Conservation (phyloP, 352 stramenopile species). For the Phytopythium ostracodes region DNA sequence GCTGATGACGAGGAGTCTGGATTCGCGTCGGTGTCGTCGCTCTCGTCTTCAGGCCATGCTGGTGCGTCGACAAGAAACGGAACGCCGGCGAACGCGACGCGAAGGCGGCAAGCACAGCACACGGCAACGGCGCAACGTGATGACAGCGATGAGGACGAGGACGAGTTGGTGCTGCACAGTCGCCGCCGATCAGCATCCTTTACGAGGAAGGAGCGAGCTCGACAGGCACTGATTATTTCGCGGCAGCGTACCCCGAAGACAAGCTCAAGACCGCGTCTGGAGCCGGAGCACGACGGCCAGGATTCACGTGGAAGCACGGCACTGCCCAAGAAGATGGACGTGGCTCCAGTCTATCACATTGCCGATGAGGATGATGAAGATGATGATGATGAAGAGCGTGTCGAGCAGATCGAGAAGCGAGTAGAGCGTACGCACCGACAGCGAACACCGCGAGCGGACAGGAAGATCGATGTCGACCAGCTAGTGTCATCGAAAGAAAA, state of each 20-base stretch:
- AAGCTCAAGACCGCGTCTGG: neutral
- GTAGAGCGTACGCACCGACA: neutral
- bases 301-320: neutral
- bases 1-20: neutral
- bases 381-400: conserved; percentile 3
- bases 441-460: neutral
- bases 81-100: neutral
- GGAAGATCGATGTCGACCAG: conserved; percentile 1
- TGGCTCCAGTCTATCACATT: conserved; percentile 3
- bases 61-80: neutral
- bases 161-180: neutral
- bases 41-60: neutral
- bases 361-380: conserved; percentile 7
- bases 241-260: neutral
- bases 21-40: conserved; percentile 1
- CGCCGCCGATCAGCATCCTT: conserved; percentile 5
- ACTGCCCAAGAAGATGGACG: neutral
- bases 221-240: neutral
- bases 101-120: neutral
- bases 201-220: conserved; percentile 6
- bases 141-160: neutral
- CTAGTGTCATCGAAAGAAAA: neutral
- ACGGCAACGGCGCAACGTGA: too few relatives aligned
- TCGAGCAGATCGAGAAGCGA: neutral
- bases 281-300: neutral